Base-by-base conservation (phyloP, 208 protist genomes). In the Vickermania spadyakhi region DNA sequence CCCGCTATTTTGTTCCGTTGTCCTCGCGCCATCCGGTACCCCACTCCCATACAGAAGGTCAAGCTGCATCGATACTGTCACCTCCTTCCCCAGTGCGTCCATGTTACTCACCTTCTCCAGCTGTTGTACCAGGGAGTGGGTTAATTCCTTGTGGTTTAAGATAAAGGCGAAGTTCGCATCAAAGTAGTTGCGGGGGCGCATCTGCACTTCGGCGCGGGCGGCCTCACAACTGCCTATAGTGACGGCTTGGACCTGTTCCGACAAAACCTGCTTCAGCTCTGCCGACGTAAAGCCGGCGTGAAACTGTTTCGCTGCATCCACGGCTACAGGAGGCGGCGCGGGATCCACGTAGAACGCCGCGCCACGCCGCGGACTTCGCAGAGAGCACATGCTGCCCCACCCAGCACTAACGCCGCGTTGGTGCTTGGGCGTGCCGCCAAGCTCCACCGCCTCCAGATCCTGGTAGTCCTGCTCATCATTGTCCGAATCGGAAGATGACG, bases 91-190 rank as follows among this genome's bases (percentile, higher is more conserved):
- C 21, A 80, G 75, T 2, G 52, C 64, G 49, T 79, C 75, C 36
- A 91, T 66, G 42, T 61, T 62, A 41, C 82, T 88, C 0, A 84
- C 73, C 72, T 77, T 72, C 61, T 94, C 78, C 31, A 94, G 64
- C 23, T 81, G 78, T 52, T 67, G 45, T 61, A 91, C 62, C 28
- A 94, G 70, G 54, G 65, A 61, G 18, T 71, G 65, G 11, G 81
- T 89, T 60, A 81, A 77, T 56, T 74, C 70, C 23, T 62, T 64
- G 62, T 94, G 83, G 65, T 87, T 73, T 30, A 91, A 66, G 28
- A 89, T 29, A 68, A 91, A 94, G 56, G 65, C 31, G 60, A 81
- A 86, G 1, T 68, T 70, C 1, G 86, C 87, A 50, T 77, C 77
- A 67, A 94, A 89, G 61, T 81, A 76, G 72, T 80, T 87, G 31